Percentiles rank a stretch among this genome's conserved stretches.
Evolutionary conservation across 2,329 filamentous ascomycete species (phyloP).

Genomic region (Cytospora schulzeri): DNA sequence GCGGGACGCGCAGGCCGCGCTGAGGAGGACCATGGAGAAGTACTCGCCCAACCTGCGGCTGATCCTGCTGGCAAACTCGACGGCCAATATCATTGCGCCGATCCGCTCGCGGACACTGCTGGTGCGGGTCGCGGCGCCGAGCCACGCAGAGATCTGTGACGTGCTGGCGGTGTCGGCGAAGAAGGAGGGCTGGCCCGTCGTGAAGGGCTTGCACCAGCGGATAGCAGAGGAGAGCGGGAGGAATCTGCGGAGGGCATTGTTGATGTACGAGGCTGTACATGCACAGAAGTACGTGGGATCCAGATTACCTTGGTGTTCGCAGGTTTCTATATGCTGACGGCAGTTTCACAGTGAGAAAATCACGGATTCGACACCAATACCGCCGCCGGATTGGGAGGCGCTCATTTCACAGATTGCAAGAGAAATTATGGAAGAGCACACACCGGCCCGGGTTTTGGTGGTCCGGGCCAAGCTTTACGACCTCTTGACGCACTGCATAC

Average conservation of each 20-base stretch:
- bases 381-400: conserved; percentile 95
- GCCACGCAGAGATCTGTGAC: conserved; percentile 78
- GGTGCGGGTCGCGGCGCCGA: conserved; percentile 88
- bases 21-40: conserved; percentile 98
- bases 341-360: conserved; percentile 73
- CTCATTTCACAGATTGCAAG: conserved; percentile 87
- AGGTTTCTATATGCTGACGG: conserved; percentile 15
- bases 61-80: conserved; percentile 92
- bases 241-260: conserved; percentile 83
- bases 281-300: conserved; percentile 78
- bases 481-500: conserved; percentile 94
- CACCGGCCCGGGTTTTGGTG: conserved; percentile 83
- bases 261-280: conserved; percentile 98
- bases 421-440: conserved; percentile 90
- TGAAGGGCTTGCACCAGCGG: conserved; percentile 74
- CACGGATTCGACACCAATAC: conserved; percentile 83
- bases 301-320: neutral
- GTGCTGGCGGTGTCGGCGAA: conserved; percentile 72
- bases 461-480: conserved; percentile 96
- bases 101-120: conserved; percentile 90
- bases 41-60: conserved; percentile 93
- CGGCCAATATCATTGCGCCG: conserved; percentile 98
- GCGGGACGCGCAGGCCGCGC: conserved; percentile 90
- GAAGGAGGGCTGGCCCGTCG: conserved; percentile 81
- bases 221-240: conserved; percentile 90